These are phyloP conservation scores for Fonsecaea multimorphosa DNA, from an alignment of 2,329 filamentous ascomycete species.

Conservation along the genomic window DNA sequence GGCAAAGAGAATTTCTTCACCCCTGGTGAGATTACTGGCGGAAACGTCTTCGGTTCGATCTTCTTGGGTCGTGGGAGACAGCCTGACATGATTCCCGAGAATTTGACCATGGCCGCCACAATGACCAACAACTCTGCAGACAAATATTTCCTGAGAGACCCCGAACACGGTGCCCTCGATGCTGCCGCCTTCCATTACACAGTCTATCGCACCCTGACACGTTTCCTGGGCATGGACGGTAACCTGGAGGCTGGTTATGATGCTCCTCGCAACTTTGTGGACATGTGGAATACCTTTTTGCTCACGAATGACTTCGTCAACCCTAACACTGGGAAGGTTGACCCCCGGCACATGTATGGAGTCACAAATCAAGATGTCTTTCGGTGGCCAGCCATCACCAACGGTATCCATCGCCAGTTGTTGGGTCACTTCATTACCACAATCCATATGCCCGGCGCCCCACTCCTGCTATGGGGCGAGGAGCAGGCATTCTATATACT, in stretches of 20 bases:
- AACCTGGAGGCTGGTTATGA: conserved; percentile 62
- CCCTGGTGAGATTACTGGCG: conserved; percentile 67
- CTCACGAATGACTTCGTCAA: conserved; percentile 66
- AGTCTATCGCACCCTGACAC: conserved; percentile 66
- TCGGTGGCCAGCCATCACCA: conserved; percentile 65
- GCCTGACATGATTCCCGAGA: conserved; percentile 58
- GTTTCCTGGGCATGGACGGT: conserved; percentile 66
- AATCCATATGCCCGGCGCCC: conserved; percentile 65
- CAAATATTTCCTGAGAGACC: conserved; percentile 59
- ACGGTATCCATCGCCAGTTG: conserved; percentile 64
- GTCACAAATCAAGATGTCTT: conserved; percentile 71
- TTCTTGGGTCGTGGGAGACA: conserved; percentile 68
- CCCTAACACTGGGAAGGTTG: conserved; percentile 65
- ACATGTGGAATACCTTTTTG: conserved; percentile 63
- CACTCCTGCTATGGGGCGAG: conserved; percentile 67
- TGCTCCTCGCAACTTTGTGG: conserved; percentile 60
- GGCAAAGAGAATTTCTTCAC: conserved; percentile 70
- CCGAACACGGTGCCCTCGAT: conserved; percentile 58
- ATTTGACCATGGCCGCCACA: conserved; percentile 56
- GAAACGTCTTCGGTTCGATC: conserved; percentile 65
- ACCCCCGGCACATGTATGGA: conserved; percentile 69
- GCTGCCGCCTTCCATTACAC: conserved; percentile 68
- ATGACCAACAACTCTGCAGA: conserved; percentile 53
- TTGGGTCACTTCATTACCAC: conserved; percentile 66
- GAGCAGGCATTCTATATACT: conserved; percentile 70